These are phyloP conservation scores for Cladobotryum mycophilum DNA, from an alignment of 2,329 filamentous ascomycete species.

Conservation along the genomic window DNA sequence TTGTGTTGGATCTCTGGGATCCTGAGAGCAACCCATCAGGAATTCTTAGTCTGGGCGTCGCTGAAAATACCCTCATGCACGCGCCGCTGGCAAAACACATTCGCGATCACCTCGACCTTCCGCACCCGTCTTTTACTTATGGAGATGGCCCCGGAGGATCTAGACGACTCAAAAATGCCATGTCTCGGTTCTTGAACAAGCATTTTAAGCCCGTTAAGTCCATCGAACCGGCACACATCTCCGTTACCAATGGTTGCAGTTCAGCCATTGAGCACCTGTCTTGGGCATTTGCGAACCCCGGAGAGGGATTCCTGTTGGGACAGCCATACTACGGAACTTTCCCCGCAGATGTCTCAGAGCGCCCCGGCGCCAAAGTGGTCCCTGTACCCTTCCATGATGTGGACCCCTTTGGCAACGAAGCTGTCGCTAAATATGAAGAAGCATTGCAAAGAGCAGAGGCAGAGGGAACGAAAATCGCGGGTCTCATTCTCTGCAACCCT, in stretches of 20 bases:
- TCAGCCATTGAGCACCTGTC: constrained; percentile 34
- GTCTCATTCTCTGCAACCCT: constrained; percentile 43
- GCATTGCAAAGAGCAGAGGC: constrained; percentile 31
- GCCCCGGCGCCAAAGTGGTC: constrained; percentile 35
- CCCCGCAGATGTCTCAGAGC: constrained; percentile 35
- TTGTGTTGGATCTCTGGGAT: constrained; percentile 39
- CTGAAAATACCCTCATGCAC: constrained; percentile 48
- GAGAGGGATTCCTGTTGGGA: constrained; percentile 33
- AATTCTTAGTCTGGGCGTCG: constrained; percentile 44
- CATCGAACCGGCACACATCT: constrained; percentile 27
- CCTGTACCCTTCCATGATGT: constrained; percentile 36
- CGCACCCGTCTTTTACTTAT: constrained; percentile 31
- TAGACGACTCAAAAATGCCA: constrained; percentile 23
- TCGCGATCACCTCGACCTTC: constrained; percentile 30
- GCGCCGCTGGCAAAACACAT: constrained; percentile 35
- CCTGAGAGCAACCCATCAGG: constrained; percentile 34
- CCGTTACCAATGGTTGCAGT: constrained; percentile 34
- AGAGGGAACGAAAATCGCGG: constrained; percentile 34
- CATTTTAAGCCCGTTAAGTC: constrained; percentile 23
- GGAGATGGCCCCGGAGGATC: constrained; percentile 35
- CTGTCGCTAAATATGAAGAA: constrained; percentile 40
- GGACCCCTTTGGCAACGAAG: constrained; percentile 36
- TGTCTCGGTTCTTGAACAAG: constrained; percentile 30
- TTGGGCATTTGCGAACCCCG: constrained; percentile 33
- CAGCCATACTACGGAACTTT: constrained; percentile 43